These are phyloP conservation scores for Mycena sanguinolenta DNA, from an alignment of 768 basidiomycete genomes.

Conservation along the genomic window DNA sequence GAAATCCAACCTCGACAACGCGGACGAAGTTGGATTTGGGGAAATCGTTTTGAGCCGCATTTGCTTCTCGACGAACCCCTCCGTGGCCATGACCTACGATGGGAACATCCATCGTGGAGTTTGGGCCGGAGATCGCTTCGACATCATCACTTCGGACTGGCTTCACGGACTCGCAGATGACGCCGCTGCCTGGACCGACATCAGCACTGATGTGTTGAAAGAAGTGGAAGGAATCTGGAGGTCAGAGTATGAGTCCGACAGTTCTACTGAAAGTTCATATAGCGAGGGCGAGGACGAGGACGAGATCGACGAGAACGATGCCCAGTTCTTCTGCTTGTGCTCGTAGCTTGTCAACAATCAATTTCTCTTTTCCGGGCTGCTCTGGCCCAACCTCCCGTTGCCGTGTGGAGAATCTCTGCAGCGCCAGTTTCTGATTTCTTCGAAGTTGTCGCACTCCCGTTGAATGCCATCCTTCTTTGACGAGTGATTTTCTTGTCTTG, in stretches of 20 bases:
- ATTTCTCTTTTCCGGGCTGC: no score
- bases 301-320: no score
- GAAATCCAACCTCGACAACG: neutral
- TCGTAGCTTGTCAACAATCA: no score
- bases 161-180: slow-evolving; percentile 13
- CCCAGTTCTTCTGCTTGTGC: no score
- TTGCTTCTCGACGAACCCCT: slow-evolving; percentile 34
- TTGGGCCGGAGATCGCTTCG: slow-evolving; percentile 41
- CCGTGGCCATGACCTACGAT: slow-evolving; percentile 23
- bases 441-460: no score
- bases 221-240: slow-evolving; percentile 18
- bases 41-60: slow-evolving; percentile 30
- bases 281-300: no score
- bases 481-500: no score
- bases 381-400: no score
- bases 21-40: slow-evolving; percentile 10
- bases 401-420: no score
- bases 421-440: no score
- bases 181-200: slow-evolving; percentile 9
- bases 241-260: neutral
- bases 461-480: no score
- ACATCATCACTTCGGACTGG: slow-evolving; percentile 21
- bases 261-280: no score
- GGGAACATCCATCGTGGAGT: slow-evolving; percentile 36
- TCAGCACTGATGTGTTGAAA: slow-evolving; percentile 15